Conservation (phyloP, 208 protist genomes). For the Trypanosoma congolense region DNA sequence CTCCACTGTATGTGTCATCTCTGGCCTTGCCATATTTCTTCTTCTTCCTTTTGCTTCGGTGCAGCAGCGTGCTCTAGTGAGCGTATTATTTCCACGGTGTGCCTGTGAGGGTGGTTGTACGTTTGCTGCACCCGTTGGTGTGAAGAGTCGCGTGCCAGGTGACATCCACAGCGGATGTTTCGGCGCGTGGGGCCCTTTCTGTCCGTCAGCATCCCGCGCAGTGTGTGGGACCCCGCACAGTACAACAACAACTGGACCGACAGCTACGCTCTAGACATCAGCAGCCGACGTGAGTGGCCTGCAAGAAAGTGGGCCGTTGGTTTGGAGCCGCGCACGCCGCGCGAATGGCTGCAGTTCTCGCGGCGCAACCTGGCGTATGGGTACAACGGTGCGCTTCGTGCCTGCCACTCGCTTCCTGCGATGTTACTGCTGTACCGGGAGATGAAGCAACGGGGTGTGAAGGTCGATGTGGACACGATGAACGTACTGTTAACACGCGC, state of each 20-base stretch:
- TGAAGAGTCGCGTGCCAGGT: background rate
- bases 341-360: slow-evolving; percentile 76
- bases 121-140: background rate
- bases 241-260: slow-evolving; percentile 85
- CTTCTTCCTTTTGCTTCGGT: too few species aligned
- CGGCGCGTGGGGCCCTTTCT: slow-evolving; percentile 25
- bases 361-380: slow-evolving; percentile 83
- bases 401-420: slow-evolving; percentile 74
- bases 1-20: too few species aligned
- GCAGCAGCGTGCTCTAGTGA: too few species aligned
- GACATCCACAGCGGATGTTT: slow-evolving; percentile 27
- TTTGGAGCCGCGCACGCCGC: slow-evolving; percentile 78
- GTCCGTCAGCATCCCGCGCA: slow-evolving; percentile 65
- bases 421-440: slow-evolving; percentile 87
- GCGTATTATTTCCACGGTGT: too few species aligned
- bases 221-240: slow-evolving; percentile 79
- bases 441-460: slow-evolving; percentile 87
- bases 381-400: slow-evolving; percentile 86
- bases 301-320: slow-evolving; percentile 80
- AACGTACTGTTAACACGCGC: slow-evolving; percentile 80
- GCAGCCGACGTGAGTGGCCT: slow-evolving; percentile 78
- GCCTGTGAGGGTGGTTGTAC: background rate
- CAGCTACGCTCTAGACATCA: slow-evolving; percentile 69
- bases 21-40: too few species aligned
- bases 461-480: slow-evolving; percentile 87